A percentile compares a stretch with the other conserved stretches of the same genome.
Conservation (phyloP, 1,139 yeast species). For the Scheffersomyces stambukii region DNA sequence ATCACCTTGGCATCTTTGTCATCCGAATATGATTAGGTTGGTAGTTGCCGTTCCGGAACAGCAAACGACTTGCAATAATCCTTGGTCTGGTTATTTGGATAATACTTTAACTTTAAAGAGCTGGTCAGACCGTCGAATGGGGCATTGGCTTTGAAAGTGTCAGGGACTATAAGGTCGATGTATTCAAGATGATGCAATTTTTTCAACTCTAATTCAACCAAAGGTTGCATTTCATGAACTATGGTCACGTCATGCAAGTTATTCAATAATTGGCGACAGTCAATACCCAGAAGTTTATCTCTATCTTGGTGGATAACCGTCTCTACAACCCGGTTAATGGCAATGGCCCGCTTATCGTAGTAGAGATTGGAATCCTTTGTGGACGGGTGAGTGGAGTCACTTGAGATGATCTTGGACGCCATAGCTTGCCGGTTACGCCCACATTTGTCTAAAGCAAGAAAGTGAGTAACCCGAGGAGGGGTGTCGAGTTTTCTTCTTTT, state of each 20-base stretch:
- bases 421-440: conserved; percentile 57
- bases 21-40: too few relatives aligned
- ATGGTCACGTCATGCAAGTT: conserved; percentile 8
- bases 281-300: conserved; percentile 10
- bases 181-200: conserved; percentile 12
- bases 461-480: conserved; percentile 45
- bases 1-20: too few relatives aligned
- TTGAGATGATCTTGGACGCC: conserved; percentile 33
- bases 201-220: conserved; percentile 19
- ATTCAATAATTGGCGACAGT: conserved; percentile 6
- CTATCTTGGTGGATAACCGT: conserved; percentile 13
- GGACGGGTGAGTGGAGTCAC: conserved; percentile 20
- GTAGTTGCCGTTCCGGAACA: too few relatives aligned
- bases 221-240: conserved; percentile 16
- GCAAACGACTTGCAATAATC: conserved; percentile 25
- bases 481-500: conserved; percentile 2
- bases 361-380: conserved; percentile 17
- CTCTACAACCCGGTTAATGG: conserved; percentile 45
- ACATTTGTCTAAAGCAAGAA: conserved; percentile 85
- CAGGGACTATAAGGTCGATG: conserved; percentile 17
- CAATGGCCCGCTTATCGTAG: conserved; percentile 45
- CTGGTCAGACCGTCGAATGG: conserved; percentile 22
- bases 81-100: conserved; percentile 35
- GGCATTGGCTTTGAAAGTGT: conserved; percentile 25
- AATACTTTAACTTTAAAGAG: conserved; percentile 18